Percentiles rank a stretch among this genome's conserved stretches.
Evolutionary conservation across 83 land plant genomes (phyloP).

Genomic region (Thuja plicata): DNA sequence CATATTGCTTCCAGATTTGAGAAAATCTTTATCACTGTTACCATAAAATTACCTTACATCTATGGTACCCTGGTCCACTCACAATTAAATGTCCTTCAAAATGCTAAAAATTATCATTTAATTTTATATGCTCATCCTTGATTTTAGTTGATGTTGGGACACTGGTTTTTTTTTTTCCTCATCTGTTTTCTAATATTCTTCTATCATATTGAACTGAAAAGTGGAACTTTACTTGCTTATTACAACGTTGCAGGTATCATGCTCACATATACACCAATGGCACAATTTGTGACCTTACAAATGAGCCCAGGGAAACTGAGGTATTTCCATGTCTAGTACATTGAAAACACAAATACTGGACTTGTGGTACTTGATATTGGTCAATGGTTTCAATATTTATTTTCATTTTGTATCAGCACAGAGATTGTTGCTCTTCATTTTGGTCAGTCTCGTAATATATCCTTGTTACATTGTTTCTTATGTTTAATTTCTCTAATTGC

Average conservation of each 20-base stretch:
- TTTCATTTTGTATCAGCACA: not conserved
- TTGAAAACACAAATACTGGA: not conserved
- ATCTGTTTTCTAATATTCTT: not conserved
- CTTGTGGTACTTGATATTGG: not conserved
- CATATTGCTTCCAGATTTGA: not conserved
- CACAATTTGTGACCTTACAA: conserved; percentile 89
- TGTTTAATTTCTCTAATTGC: not conserved
- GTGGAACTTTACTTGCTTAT: not conserved
- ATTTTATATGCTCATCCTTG: not conserved
- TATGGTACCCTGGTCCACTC: not conserved
- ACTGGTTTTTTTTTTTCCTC: not conserved
- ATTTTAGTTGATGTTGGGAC: not conserved
- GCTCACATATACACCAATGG: conserved; percentile 91
- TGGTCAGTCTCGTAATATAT: not conserved
- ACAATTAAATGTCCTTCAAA: not conserved
- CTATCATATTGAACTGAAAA: not conserved
- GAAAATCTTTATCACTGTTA: conserved; percentile 1
- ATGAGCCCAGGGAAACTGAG: conserved; percentile 92
- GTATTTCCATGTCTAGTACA: conserved; percentile 25
- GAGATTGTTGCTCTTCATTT: not conserved
- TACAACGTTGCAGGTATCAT: conserved; percentile 69
- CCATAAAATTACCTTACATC: not conserved
- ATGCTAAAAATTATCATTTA: not conserved
- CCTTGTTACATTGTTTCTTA: not conserved
- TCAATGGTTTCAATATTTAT: not conserved